These are phyloP conservation scores for Nannochloropsis gaditana DNA, from an alignment of 108 stramenopile species.

Conservation along the genomic window DNA sequence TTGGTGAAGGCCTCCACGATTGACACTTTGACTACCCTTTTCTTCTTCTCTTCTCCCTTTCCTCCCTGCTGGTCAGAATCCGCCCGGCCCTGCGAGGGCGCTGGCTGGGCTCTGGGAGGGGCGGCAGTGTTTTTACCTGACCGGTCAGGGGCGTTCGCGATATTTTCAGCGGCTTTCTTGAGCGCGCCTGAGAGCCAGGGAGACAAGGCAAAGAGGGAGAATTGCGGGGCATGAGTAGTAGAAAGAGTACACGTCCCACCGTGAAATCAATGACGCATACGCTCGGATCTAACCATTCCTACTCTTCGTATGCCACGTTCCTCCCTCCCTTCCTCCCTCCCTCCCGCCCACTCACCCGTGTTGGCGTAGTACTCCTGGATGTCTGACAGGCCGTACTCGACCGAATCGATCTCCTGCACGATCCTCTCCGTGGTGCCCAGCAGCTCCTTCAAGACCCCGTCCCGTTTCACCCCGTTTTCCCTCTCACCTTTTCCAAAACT, in stretches of 20 bases:
- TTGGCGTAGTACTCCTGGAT: slow-evolving; percentile 76
- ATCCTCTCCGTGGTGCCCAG: slow-evolving; percentile 70
- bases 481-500: slow-evolving; percentile 60
- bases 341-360: slow-evolving; percentile 45
- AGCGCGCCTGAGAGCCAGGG: slow-evolving; percentile 54
- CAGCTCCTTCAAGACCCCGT: slow-evolving; percentile 63
- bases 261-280: neutral
- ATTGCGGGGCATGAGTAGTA: neutral
- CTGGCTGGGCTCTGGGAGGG: no score
- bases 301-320: neutral
- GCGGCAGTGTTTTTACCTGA: no score
- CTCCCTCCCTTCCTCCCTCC: neutral
- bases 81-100: no score
- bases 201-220: neutral
- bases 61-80: neutral
- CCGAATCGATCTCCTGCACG: slow-evolving; percentile 75
- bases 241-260: neutral
- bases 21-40: slow-evolving; percentile 64
- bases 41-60: slow-evolving; percentile 47
- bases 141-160: slow-evolving; percentile 26
- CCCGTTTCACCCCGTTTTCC: slow-evolving; percentile 56
- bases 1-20: slow-evolving; percentile 72
- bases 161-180: slow-evolving; percentile 72
- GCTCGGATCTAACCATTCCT: neutral
- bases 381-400: slow-evolving; percentile 76